Conservation (phyloP, 257 asterid genomes). For the Solanum ossicruentum region DNA sequence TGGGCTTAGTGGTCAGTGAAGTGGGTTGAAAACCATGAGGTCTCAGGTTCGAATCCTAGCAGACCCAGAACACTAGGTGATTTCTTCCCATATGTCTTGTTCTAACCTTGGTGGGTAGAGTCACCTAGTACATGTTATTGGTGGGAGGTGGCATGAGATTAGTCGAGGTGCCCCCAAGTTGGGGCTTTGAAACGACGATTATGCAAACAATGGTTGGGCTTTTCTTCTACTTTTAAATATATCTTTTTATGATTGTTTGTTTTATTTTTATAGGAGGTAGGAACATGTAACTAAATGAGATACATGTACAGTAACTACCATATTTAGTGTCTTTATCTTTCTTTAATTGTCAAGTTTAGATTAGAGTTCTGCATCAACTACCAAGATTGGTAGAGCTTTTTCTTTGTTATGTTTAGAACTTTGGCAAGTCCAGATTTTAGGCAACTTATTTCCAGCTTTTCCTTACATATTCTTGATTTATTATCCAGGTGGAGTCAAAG, state of each 20-base stretch:
- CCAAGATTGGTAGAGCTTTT: background rate
- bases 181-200: background rate
- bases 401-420: background rate
- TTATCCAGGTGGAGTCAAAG: conserved; percentile 32
- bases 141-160: background rate
- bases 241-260: background rate
- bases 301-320: background rate
- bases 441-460: background rate
- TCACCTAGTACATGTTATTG: background rate
- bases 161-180: background rate
- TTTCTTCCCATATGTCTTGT: background rate
- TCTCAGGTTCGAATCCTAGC: background rate
- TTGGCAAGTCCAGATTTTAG: background rate
- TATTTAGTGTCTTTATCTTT: background rate
- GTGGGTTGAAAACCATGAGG: background rate
- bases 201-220: background rate
- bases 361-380: background rate
- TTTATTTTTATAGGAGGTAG: background rate
- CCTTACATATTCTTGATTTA: background rate
- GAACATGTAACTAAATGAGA: background rate
- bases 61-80: background rate
- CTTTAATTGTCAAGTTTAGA: background rate
- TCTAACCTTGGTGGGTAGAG: background rate
- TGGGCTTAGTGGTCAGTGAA: background rate
- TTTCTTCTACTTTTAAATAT: background rate